Conservation (phyloP, 1,284 basidiomycete genomes). For the Abortiporus biennis region DNA sequence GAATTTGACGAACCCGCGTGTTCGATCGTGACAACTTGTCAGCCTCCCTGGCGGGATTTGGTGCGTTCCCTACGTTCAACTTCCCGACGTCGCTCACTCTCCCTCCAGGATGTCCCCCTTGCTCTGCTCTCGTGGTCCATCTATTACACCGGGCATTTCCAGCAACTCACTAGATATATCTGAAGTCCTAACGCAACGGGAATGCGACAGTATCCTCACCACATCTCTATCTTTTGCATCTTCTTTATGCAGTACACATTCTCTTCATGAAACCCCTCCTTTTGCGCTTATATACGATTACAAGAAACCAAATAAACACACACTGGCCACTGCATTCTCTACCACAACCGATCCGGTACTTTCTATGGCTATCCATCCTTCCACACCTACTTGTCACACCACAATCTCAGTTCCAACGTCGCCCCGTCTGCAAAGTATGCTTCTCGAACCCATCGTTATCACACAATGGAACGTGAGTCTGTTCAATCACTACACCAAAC, state of each 20-base stretch:
- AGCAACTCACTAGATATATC: conserved; percentile 1
- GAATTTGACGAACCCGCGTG: no score
- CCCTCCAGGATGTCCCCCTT: no score
- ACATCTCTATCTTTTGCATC: neutral
- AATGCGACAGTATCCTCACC: neutral
- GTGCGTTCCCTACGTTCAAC: no score
- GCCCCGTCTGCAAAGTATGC: conserved; percentile 44
- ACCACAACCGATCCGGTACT: neutral
- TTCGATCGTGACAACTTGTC: no score
- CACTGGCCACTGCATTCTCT: neutral
- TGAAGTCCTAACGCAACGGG: neutral
- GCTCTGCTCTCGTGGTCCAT: no score
- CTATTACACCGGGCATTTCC: no score
- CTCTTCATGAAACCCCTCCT: neutral
- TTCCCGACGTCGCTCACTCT: no score
- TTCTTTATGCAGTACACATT: neutral
- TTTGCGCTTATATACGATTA: neutral
- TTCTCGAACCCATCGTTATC: conserved; percentile 43
- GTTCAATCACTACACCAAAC: neutral
- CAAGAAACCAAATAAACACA: neutral
- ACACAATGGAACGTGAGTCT: conserved; percentile 47
- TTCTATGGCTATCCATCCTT: no score
- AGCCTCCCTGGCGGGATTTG: no score
- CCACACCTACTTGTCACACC: neutral
- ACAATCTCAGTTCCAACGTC: conserved; percentile 32